Percentiles rank a stretch among this genome's conserved stretches.
These are phyloP conservation scores for Penicillium diatomitis DNA, from an alignment of 495 filamentous ascomycete genomes.

Conservation along the genomic window DNA sequence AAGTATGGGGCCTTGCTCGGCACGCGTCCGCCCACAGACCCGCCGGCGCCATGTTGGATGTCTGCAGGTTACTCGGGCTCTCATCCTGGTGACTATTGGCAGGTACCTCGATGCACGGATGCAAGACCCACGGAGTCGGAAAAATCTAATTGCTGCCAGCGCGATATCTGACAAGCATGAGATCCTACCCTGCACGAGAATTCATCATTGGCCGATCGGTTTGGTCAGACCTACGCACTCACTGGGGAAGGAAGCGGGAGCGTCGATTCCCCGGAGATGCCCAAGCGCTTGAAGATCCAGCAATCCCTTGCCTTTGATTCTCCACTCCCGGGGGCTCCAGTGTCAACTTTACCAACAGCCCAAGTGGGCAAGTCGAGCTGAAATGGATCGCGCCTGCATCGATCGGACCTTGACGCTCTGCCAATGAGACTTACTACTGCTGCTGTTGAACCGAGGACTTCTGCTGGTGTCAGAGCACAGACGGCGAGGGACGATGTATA, in stretches of 20 bases:
- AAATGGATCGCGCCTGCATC: conserved; percentile 3
- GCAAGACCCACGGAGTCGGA: not conserved
- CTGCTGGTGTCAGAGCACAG: not conserved
- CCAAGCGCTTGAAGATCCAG: conserved; percentile 2
- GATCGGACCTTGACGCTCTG: no score
- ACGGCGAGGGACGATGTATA: not conserved
- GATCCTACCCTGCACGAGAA: not conserved
- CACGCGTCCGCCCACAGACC: no score
- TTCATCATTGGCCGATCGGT: conserved; percentile 15
- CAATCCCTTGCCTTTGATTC: conserved; percentile 7
- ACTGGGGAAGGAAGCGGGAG: conserved; percentile 4
- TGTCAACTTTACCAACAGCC: not conserved
- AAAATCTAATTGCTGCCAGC: not conserved
- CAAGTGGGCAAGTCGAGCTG: conserved; percentile 3
- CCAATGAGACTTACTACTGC: no score
- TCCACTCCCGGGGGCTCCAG: not conserved
- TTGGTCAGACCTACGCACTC: conserved; percentile 6
- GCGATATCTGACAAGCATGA: not conserved
- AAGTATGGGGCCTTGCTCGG: no score
- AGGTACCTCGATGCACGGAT: not conserved
- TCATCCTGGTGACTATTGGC: no score
- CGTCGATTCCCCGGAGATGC: conserved; percentile 7
- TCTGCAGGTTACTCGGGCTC: no score
- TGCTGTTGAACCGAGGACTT: no score
- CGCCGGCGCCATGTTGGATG: no score